phyloP scores from a whole-genome alignment of 176 grass and related monocot genomes.

The Coix lacrymajobi region DNA sequence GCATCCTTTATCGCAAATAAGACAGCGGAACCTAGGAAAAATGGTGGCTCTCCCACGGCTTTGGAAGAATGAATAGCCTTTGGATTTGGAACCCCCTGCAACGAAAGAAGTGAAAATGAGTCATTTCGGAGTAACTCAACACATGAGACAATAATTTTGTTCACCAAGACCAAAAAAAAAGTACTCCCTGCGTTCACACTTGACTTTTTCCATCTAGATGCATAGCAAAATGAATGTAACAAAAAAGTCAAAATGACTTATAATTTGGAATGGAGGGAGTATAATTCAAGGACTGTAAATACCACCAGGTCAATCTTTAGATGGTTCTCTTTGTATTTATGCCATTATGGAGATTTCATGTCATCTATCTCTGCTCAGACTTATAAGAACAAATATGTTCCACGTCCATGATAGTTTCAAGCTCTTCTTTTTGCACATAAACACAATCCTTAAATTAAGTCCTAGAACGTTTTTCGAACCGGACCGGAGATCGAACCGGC shows the following conservation, averaged over 20 bases:
- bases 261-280: no score
- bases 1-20: conserved; percentile 97
- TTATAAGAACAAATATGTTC: background rate
- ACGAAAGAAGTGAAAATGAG: background rate
- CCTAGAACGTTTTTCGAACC: no score
- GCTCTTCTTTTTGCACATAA: background rate
- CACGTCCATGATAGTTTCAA: background rate
- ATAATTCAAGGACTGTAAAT: background rate
- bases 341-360: background rate
- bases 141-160: background rate
- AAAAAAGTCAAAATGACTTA: no score
- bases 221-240: no score
- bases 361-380: background rate
- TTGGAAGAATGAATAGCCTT: conserved; percentile 91
- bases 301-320: background rate
- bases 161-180: background rate
- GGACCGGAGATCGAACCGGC: no score
- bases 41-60: conserved; percentile 91
- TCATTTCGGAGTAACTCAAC: background rate
- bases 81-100: conserved; percentile 70
- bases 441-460: background rate
- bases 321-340: background rate
- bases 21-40: conserved; percentile 71
- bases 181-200: no score
- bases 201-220: no score